Conservation (phyloP, 139 green algal species). For the Chlorella sorokiniana region DNA sequence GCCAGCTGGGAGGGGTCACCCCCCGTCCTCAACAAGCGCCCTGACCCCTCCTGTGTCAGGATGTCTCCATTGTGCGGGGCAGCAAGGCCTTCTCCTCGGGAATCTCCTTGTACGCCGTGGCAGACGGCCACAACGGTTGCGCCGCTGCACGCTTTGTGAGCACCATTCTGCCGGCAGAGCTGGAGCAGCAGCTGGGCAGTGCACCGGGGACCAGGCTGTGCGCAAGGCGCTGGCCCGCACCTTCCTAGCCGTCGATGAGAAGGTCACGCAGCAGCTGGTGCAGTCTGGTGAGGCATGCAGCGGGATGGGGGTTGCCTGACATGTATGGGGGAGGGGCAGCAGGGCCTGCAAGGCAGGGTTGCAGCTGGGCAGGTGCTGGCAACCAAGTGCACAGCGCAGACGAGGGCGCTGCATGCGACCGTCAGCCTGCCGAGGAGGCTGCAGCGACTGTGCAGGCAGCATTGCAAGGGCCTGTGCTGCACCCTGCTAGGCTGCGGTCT, state of each 20-base stretch:
- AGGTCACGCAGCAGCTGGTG: neutral
- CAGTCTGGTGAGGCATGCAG: constrained; percentile 5
- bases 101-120: constrained; percentile 5
- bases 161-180: neutral
- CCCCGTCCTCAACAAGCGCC: neutral
- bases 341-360: too few relatives aligned
- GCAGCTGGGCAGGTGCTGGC: too few relatives aligned
- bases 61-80: constrained; percentile 12
- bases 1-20: neutral
- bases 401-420: too few relatives aligned
- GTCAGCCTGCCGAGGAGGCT: too few relatives aligned
- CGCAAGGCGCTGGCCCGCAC: neutral
- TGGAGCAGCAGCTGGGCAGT: constrained; percentile 10
- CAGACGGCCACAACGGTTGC: constrained; percentile 21
- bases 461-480: too few relatives aligned
- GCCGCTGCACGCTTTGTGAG: neutral
- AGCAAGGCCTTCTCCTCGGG: neutral
- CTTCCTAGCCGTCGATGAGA: neutral
- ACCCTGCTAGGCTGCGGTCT: too few relatives aligned
- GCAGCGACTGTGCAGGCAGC: too few relatives aligned
- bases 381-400: too few relatives aligned
- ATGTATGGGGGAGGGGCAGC: too few relatives aligned
- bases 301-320: too few relatives aligned
- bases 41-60: neutral
- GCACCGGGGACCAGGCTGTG: neutral